phyloP scores from a whole-genome alignment of 2,329 filamentous ascomycete species.

The Pseudocercospora fuligena region DNA sequence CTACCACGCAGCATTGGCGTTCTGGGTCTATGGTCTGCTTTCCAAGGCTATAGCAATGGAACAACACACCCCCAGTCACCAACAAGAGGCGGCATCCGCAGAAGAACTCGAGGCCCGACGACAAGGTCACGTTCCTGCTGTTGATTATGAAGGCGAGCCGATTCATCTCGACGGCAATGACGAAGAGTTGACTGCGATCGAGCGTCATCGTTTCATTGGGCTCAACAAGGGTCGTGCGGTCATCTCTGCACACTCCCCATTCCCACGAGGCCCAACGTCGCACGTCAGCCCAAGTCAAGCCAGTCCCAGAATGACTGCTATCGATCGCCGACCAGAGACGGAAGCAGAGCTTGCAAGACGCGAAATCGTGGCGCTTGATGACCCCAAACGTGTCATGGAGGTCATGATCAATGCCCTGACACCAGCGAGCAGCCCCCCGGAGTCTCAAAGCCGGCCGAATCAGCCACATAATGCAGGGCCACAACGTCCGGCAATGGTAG shows the following conservation, averaged over 20 bases:
- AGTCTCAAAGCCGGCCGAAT: constrained; percentile 7
- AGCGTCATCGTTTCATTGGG: constrained; percentile 29
- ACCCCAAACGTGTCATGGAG: constrained; percentile 28
- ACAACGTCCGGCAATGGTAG: constrained; percentile 29
- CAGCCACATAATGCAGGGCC: constrained; percentile 13
- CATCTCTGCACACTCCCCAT: constrained; percentile 25
- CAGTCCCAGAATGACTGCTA: constrained; percentile 12
- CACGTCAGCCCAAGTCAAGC: constrained; percentile 14
- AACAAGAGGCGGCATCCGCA: not conserved
- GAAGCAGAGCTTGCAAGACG: constrained; percentile 16
- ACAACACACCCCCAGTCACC: not conserved
- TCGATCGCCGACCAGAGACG: constrained; percentile 19
- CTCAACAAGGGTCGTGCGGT: constrained; percentile 28
- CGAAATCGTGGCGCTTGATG: constrained; percentile 24
- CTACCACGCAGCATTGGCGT: constrained; percentile 28
- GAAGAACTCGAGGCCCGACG: constrained; percentile 7
- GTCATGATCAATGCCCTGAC: constrained; percentile 28
- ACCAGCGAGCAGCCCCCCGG: constrained; percentile 24
- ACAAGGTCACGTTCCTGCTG: constrained; percentile 5
- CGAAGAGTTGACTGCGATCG: constrained; percentile 24
- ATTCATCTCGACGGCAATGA: constrained; percentile 29
- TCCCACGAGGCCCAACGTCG: constrained; percentile 16
- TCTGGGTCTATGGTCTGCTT: constrained; percentile 29
- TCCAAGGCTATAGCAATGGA: constrained; percentile 23
- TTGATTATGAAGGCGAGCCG: constrained; percentile 26